phyloP scores from a whole-genome alignment of 1,284 basidiomycete genomes.

The Trichosporon ovoides region DNA sequence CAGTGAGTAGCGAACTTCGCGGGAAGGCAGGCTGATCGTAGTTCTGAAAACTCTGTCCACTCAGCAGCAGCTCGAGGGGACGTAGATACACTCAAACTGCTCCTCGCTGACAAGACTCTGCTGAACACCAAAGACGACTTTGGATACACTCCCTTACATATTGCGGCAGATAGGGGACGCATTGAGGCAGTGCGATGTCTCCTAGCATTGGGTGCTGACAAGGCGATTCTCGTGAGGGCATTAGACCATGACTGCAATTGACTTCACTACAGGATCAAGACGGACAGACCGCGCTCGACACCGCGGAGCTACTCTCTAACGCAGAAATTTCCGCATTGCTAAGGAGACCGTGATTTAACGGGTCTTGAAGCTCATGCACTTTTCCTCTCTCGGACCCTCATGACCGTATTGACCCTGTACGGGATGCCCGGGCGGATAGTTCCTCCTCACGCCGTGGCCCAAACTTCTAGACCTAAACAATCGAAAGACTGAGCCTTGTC shows the following conservation, averaged over 20 bases:
- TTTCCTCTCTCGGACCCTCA: too few relatives aligned
- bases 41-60: conserved; percentile 51
- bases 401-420: too few relatives aligned
- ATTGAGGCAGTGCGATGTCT: conserved; percentile 57
- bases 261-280: conserved; percentile 39
- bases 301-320: conserved; percentile 20
- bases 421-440: too few relatives aligned
- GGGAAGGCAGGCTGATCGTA: not conserved
- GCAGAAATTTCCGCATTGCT: not conserved
- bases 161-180: conserved; percentile 76
- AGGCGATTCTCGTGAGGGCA: conserved; percentile 57
- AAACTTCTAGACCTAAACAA: conserved; percentile 79
- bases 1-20: conserved; percentile 12
- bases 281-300: conserved; percentile 33
- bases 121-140: conserved; percentile 59
- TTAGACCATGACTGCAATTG: not conserved
- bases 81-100: conserved; percentile 50
- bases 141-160: conserved; percentile 76
- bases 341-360: not conserved
- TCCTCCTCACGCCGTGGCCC: conserved; percentile 53
- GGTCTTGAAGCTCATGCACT: too few relatives aligned
- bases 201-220: conserved; percentile 61
- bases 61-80: conserved; percentile 61
- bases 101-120: conserved; percentile 52
- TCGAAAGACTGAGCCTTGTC: conserved; percentile 61